Conservation (phyloP, 2,329 filamentous ascomycete genomes). For the Colletotrichum godetiae region DNA sequence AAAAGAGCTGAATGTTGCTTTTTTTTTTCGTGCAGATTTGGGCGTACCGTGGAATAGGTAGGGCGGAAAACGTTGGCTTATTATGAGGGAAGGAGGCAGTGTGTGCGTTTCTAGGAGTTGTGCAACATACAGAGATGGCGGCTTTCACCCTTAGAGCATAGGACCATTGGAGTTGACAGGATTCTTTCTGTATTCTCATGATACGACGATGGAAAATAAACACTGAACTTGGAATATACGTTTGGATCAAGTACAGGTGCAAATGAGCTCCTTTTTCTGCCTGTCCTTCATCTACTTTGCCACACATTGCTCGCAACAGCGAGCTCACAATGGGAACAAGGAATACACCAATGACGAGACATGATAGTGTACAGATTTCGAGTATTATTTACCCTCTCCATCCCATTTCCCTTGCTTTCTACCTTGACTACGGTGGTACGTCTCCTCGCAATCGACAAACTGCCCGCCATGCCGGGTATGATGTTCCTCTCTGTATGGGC, state of each 20-base stretch:
- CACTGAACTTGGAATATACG: neutral
- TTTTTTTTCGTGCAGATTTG: no score
- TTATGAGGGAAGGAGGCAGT: neutral
- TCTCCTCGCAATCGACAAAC: neutral
- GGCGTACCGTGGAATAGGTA: neutral
- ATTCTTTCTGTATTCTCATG: neutral
- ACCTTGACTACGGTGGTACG: neutral
- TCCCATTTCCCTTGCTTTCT: neutral
- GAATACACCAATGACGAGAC: neutral
- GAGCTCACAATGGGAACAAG: neutral
- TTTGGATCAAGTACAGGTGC: no score
- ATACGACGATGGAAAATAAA: neutral
- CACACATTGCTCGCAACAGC: neutral
- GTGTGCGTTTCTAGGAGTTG: neutral
- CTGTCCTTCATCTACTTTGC: no score
- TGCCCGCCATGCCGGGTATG: neutral
- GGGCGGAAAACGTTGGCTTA: neutral
- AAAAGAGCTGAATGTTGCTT: no score
- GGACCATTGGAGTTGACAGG: no score
- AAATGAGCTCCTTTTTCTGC: no score
- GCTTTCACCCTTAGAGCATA: neutral
- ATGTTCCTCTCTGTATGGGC: neutral
- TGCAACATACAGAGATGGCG: neutral
- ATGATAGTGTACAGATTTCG: constrained; percentile 11
- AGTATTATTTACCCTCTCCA: neutral